Base-by-base conservation (phyloP, 495 filamentous ascomycete genomes). In the Xanthoparmelia taractica region DNA sequence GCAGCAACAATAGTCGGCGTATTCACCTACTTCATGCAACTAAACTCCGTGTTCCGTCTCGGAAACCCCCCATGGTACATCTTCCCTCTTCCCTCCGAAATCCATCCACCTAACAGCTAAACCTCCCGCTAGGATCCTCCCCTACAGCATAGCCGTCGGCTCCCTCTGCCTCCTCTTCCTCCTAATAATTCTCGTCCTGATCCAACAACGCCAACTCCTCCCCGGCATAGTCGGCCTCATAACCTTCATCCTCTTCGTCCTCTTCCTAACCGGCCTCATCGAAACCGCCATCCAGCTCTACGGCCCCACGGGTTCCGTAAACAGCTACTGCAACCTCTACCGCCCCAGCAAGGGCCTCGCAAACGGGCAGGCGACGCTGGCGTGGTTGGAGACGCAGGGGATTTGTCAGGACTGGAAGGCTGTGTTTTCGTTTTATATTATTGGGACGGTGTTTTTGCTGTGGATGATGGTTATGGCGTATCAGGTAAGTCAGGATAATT, bases 401-500 rank as follows among this genome's bases (percentile, higher is more conserved):
- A 67, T 70, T 75, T 79, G 80, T 66, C 79, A 80, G 70, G 80
- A 79, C 65, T 85, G 82, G 83, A 82, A 81, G 68, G 80, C 83
- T 0, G 80, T 79, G 1, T 86, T 86, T 72, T 79, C 82, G 23
- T 78, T 85, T 69, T 88, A 85, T 67, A 73, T 96, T 57, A 81
- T 96, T 8, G 93, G 89, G 56, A 84, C 79, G 13, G 82, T 97
- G 33, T 95, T 96, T 71, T 83, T 96, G 70, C 68, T 97, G 10
- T 97, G 92, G 92, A 93, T 97, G 79, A 91, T 96, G 72, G 77
- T 97, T 55, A 90, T 97, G 86, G 86, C 87, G 23, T 89, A 85
- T 75, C 90, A 96, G 74, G 94, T 98, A 18, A 87, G 90, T 76
- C 80, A 82, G 56, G 84, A 89, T 71, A 73, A 77, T 60, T 78